A percentile compares a stretch with the other conserved stretches of the same genome.
These are phyloP conservation scores for Penicillium sp. DNA, from an alignment of 2,329 filamentous ascomycete species.

Conservation along the genomic window DNA sequence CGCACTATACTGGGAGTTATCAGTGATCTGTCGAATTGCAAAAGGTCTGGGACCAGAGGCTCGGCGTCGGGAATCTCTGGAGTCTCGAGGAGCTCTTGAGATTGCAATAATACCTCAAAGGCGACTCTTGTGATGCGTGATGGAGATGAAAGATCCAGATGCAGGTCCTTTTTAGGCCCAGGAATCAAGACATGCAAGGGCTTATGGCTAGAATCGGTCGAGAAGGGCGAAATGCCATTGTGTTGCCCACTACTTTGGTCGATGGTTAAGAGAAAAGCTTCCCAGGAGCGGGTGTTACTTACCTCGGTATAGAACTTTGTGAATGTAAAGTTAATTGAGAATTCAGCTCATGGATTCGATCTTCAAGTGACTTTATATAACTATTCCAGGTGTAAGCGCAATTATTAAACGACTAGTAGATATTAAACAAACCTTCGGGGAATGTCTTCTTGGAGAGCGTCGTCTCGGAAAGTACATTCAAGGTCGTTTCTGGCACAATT, in stretches of 20 bases:
- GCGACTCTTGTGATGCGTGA: neutral
- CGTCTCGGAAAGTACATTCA: neutral
- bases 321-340: neutral
- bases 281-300: neutral
- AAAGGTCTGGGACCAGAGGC: neutral
- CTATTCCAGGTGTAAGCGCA: neutral
- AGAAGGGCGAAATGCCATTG: neutral
- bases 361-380: neutral
- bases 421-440: neutral
- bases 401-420: neutral
- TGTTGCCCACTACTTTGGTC: neutral
- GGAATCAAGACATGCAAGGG: neutral
- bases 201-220: neutral
- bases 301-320: neutral
- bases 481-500: conserved; percentile 1
- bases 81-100: neutral
- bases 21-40: neutral
- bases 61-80: neutral
- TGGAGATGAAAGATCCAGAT: neutral
- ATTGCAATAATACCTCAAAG: neutral
- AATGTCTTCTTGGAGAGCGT: neutral
- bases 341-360: neutral
- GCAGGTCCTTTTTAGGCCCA: neutral
- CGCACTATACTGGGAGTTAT: neutral
- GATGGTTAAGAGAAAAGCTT: neutral